Conservation (phyloP, 2,329 filamentous ascomycete species). For the Blastomyces parvus region DNA sequence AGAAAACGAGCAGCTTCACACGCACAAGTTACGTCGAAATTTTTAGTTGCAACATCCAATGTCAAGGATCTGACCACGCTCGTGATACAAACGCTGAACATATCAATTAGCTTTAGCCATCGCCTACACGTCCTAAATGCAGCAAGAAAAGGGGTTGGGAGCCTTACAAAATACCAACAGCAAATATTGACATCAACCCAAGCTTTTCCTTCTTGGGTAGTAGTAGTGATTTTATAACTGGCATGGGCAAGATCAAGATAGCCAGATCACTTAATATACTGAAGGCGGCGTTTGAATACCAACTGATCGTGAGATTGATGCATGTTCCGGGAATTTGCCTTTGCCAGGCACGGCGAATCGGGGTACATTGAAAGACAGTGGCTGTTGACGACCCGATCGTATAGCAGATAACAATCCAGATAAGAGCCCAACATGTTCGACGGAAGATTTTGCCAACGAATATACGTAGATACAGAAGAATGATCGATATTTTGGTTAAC, state of each 20-base stretch:
- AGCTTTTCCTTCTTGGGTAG: slow-evolving; percentile 38
- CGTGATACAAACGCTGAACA: slow-evolving; percentile 21
- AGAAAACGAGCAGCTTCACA: background rate
- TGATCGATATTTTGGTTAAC: slow-evolving; percentile 45
- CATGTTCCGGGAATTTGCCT: slow-evolving; percentile 36
- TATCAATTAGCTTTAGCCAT: background rate
- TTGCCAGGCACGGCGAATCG: slow-evolving; percentile 41
- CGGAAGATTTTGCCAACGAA: slow-evolving; percentile 41
- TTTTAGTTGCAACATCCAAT: slow-evolving; percentile 12
- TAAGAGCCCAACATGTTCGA: slow-evolving; percentile 34
- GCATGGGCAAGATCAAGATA: slow-evolving; percentile 28
- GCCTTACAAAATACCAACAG: slow-evolving; percentile 29
- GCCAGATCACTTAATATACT: slow-evolving; percentile 29
- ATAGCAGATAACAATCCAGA: slow-evolving; percentile 39
- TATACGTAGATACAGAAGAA: slow-evolving; percentile 47
- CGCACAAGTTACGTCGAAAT: background rate
- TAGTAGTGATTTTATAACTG: slow-evolving; percentile 24
- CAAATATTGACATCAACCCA: slow-evolving; percentile 38
- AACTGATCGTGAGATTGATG: slow-evolving; percentile 40
- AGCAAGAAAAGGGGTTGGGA: background rate
- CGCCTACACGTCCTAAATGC: background rate
- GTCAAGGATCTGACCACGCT: slow-evolving; percentile 28
- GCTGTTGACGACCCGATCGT: slow-evolving; percentile 38
- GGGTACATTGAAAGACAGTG: slow-evolving; percentile 45
- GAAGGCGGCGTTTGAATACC: slow-evolving; percentile 41